phyloP scores from a whole-genome alignment of 768 basidiomycete genomes.

The Tulasnella sp. region DNA sequence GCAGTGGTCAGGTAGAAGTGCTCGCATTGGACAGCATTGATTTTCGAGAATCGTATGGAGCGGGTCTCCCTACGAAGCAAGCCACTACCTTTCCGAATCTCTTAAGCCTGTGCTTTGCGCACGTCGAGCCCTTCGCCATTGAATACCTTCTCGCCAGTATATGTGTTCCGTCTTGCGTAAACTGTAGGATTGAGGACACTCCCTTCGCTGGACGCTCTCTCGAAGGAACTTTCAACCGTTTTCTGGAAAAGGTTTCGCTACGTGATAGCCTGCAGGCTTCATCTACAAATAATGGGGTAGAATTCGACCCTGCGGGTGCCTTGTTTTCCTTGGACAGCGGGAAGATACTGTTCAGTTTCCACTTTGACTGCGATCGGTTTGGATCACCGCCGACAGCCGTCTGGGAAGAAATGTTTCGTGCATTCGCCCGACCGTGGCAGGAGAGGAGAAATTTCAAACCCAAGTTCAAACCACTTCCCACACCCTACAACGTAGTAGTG shows the following conservation, averaged over 20 bases:
- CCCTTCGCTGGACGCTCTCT: background rate
- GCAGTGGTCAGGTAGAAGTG: background rate
- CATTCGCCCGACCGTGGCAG: background rate
- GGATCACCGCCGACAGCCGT: background rate
- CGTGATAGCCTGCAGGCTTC: background rate
- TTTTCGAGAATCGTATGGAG: conserved; percentile 3
- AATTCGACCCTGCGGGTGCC: background rate
- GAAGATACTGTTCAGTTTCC: background rate
- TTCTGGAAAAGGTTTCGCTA: background rate
- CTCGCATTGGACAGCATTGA: background rate
- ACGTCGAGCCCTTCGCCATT: conserved; percentile 2
- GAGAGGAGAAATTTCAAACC: background rate
- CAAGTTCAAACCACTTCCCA: background rate
- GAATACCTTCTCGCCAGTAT: background rate
- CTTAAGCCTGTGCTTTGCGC: background rate
- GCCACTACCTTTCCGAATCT: background rate
- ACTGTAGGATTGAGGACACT: background rate
- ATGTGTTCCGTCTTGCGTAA: background rate
- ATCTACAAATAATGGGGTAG: background rate
- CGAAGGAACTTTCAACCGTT: background rate
- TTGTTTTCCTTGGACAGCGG: background rate
- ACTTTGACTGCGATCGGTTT: background rate
- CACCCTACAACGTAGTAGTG: background rate
- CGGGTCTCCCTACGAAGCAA: background rate
- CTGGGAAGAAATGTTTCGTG: background rate